Evolutionary conservation across 176 grass and related monocot genomes (phyloP), one percentile per base, ranked within the genome.

Genomic region (Carex littledalei): DNA sequence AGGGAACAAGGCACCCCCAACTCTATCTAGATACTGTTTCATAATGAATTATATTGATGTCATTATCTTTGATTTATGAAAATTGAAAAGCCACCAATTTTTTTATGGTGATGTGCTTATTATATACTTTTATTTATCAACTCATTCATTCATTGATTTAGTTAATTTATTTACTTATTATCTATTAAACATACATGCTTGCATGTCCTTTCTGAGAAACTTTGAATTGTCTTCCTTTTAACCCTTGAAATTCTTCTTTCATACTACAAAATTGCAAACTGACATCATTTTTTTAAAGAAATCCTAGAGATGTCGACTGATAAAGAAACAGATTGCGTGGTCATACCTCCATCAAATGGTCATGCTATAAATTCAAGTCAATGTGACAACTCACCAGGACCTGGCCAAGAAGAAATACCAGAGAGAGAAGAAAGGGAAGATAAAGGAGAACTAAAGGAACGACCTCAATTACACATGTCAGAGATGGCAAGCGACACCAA

Each of bases 291-390:
- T 62, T 83, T 78, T 73, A 93, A 94, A 90, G 89, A 98, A 80
- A 78, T 84, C 75, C 77, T 58, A 77, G 84, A 92, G 84, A 89
- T 89, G 10, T 87, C 88, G 59, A 90, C 83, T 17, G 90, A 92
- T 20, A 86, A 91, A 91, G 91, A 94, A 64, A 85, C 89, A 69
- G 86, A 98, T 69, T 85, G 59, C 86, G 71, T 89, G 35, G 72
- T 87, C 72, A 89, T 84, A 86, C 79, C 81, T 74, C 66, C 79
- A 16, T 61, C 83, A 39, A 89, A 92, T 84, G 85, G 61, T 37
- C 91, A 89, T 53, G 49, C 49, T 85, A 83, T 83, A 83, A 83
- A 83, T 83, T n/a, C 80, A 50, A 83, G 80, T 83, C 80, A 83
- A 83, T 83, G 61, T 65, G 80, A 83, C 80, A 83, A 65, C 80